These are phyloP conservation scores for Alternaria sp. DNA, from an alignment of 2,329 filamentous ascomycete species.

Conservation along the genomic window DNA sequence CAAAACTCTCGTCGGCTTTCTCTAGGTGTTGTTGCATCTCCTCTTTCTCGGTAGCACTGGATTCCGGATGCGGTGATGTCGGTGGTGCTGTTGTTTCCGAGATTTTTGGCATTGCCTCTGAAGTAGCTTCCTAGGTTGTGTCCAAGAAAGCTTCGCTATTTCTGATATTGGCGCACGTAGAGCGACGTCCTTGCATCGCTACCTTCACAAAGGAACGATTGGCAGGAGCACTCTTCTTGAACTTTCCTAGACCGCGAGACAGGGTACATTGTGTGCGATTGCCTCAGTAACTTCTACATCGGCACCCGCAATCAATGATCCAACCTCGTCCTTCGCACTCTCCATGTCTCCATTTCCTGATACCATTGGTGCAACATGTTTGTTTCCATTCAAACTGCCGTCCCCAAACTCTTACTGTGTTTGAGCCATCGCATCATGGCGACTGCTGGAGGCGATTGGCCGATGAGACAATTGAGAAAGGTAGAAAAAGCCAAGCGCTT, in stretches of 20 bases:
- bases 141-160: neutral
- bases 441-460: neutral
- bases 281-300: neutral
- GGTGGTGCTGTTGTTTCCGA: neutral
- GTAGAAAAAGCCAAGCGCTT: neutral
- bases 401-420: neutral
- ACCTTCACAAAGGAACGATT: neutral
- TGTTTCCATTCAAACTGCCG: neutral
- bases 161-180: neutral
- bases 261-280: neutral
- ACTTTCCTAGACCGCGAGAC: neutral
- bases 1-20: neutral
- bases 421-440: conserved; percentile 1
- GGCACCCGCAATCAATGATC: neutral
- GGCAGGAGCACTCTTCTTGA: neutral
- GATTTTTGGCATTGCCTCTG: neutral
- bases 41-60: neutral
- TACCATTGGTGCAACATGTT: neutral
- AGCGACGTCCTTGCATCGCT: neutral
- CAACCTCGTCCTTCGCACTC: neutral
- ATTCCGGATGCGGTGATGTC: neutral
- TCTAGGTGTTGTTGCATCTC: neutral
- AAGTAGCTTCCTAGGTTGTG: neutral
- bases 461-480: neutral
- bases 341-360: neutral